phyloP scores from a whole-genome alignment of 805 yeast species.

The Wickerhamomyces ciferrii region DNA sequence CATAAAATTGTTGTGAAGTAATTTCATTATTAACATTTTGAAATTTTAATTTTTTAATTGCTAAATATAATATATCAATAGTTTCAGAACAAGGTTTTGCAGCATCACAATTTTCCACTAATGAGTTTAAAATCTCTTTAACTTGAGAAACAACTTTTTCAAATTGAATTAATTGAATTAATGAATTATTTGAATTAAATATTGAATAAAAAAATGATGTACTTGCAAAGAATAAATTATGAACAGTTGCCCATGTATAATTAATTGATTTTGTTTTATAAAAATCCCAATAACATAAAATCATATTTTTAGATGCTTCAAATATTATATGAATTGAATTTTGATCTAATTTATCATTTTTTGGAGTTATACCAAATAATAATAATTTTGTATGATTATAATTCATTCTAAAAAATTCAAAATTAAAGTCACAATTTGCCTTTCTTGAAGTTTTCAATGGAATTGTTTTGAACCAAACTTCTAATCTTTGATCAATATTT shows the following conservation, averaged over 20 bases:
- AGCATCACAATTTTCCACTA: conserved; percentile 72
- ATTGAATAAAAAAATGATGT: conserved; percentile 76
- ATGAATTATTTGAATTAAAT: conserved; percentile 58
- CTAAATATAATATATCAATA: conserved; percentile 67
- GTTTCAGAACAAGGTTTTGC: conserved; percentile 68
- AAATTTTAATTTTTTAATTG: conserved; percentile 55
- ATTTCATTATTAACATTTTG: conserved; percentile 1
- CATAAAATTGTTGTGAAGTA: conserved; percentile 11
- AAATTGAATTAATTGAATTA: conserved; percentile 40
- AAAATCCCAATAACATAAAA: conserved; percentile 55
- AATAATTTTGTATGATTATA: conserved; percentile 70
- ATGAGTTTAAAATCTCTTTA: conserved; percentile 50
- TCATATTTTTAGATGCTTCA: conserved; percentile 62
- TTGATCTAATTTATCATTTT: conserved; percentile 45
- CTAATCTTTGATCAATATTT: conserved; percentile 44
- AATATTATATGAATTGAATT: conserved; percentile 53
- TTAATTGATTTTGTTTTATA: conserved; percentile 56
- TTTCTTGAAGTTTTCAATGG: conserved; percentile 51
- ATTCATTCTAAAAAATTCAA: conserved; percentile 66
- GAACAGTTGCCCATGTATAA: conserved; percentile 92
- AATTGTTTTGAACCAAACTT: conserved; percentile 51
- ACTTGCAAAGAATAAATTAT: conserved; percentile 84
- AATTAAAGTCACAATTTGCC: conserved; percentile 72
- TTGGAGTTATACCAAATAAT: conserved; percentile 76
- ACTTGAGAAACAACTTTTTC: conserved; percentile 45